Evolutionary conservation across 2,329 filamentous ascomycete species (phyloP), one percentile per base, ranked within the genome.

Genomic region (Neurospora sp.): DNA sequence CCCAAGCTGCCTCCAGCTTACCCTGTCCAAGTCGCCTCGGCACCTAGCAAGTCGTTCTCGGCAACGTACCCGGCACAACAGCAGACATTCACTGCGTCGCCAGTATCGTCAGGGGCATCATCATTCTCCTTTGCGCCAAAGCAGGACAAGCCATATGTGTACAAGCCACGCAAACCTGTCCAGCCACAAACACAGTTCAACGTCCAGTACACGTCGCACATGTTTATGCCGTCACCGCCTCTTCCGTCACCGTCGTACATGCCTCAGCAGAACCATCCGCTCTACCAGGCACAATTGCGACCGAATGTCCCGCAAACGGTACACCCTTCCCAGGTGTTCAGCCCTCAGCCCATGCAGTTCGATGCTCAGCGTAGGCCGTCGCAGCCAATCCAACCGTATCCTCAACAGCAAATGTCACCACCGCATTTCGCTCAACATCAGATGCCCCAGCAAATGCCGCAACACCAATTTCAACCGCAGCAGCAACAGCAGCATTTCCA

Each of bases 131-230:
- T 70, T 3, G 66, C 71, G 1, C 57, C 70, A 8, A 80, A 78
- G 67, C 71, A 78, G 6, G 82, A 83, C 39, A 87, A 83, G 75
- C 85, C 85, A 5, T 87, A 87, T 71, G 79, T 82, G 40, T 87
- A 87, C 76, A 87, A 87, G 73, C 84, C 85, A 1, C 77, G 80
- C 71, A 80, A 80, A 68, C 77, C 81, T 1, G 72, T 77, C 1
- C 76, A 77, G 23, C 69, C 74, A 41, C 76, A 77, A n/a, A 69
- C 74, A 40, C 67, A 70, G 19, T 66, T 71, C 36, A 67, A 67
- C 66, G 39, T 67, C 40, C 74, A 76, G 15, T 82, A 79, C 66
- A 78, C 78, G 8, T 71, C 77, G 4, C 81, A 82, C 28, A 78
- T 78, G 65, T 81, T 82, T 68, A 71, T 74, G 12, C 77, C 78